Evolutionary conservation across 2,329 filamentous ascomycete species (phyloP).

Genomic region (Colletotrichum spinosum): DNA sequence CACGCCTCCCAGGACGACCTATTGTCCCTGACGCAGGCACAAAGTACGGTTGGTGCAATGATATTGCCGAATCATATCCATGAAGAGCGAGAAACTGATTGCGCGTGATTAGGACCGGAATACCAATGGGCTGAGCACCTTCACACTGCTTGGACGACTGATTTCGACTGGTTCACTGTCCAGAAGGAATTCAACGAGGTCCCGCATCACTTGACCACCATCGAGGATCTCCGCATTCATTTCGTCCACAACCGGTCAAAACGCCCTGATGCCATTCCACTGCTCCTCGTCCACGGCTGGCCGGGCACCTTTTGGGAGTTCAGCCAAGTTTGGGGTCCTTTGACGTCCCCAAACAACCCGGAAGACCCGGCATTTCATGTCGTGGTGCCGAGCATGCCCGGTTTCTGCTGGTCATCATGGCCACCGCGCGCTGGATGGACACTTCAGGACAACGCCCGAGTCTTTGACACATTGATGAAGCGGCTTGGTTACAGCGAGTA

Average conservation of each 20-base stretch:
- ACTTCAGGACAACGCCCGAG: slow-evolving; percentile 48
- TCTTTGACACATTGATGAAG: slow-evolving; percentile 53
- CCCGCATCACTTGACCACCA: slow-evolving; percentile 36
- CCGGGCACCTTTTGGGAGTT: slow-evolving; percentile 58
- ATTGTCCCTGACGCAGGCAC: neutral
- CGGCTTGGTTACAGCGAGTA: slow-evolving; percentile 53
- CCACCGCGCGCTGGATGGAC: slow-evolving; percentile 48
- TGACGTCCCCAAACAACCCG: slow-evolving; percentile 42
- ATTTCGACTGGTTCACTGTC: slow-evolving; percentile 37
- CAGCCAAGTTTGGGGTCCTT: slow-evolving; percentile 49
- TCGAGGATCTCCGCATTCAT: slow-evolving; percentile 42
- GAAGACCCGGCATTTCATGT: slow-evolving; percentile 46
- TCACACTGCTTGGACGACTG: slow-evolving; percentile 24
- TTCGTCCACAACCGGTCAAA: slow-evolving; percentile 41
- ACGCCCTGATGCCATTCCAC: slow-evolving; percentile 47
- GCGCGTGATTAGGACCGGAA: neutral
- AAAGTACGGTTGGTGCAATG: slow-evolving; percentile 5
- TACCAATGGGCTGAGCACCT: slow-evolving; percentile 36
- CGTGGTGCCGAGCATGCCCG: slow-evolving; percentile 53
- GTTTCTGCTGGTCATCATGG: slow-evolving; percentile 49
- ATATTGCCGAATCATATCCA: neutral
- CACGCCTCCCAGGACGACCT: neutral
- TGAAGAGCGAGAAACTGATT: neutral
- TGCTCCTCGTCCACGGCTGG: slow-evolving; percentile 58
- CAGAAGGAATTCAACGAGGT: slow-evolving; percentile 32